Percentiles rank a stretch among this genome's conserved stretches.
These are phyloP conservation scores for Colletotrichum abscissum DNA, from an alignment of 2,329 filamentous ascomycete genomes.

Conservation along the genomic window DNA sequence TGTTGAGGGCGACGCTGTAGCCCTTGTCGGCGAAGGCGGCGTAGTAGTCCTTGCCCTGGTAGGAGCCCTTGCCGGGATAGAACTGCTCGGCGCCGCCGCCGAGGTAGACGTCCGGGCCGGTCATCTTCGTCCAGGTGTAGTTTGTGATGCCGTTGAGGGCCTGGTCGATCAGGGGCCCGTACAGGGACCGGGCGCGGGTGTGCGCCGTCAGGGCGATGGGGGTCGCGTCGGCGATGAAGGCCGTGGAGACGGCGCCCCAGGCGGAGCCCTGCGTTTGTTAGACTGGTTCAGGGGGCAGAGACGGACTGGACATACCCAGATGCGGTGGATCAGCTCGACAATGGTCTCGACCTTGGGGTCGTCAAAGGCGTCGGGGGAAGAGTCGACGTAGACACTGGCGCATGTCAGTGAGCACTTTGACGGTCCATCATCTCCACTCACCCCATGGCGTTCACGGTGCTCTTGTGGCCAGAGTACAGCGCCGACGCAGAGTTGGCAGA, in stretches of 20 bases:
- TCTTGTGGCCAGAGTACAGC: slow-evolving; percentile 86
- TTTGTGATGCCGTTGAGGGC: slow-evolving; percentile 81
- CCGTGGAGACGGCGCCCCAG: slow-evolving; percentile 80
- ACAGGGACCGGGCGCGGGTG: slow-evolving; percentile 75
- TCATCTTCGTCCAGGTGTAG: slow-evolving; percentile 82
- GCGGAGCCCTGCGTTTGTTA: slow-evolving; percentile 55
- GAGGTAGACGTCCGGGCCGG: slow-evolving; percentile 83
- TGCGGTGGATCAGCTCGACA: slow-evolving; percentile 79
- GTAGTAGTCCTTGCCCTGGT: slow-evolving; percentile 82
- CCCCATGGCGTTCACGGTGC: slow-evolving; percentile 83
- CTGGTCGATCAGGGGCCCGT: slow-evolving; percentile 79
- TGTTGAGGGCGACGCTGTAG: slow-evolving; percentile 80
- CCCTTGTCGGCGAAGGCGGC: slow-evolving; percentile 77
- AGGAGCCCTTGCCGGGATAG: slow-evolving; percentile 72
- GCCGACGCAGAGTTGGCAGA: slow-evolving; percentile 87
- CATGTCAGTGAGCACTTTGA: background rate
- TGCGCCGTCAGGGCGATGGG: slow-evolving; percentile 81
- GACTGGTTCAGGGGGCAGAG: background rate
- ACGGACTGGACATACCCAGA: slow-evolving; percentile 68
- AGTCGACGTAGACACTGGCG: slow-evolving; percentile 77
- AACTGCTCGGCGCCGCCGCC: slow-evolving; percentile 88
- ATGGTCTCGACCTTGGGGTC: slow-evolving; percentile 91
- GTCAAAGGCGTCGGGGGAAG: slow-evolving; percentile 77
- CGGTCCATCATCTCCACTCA: slow-evolving; percentile 42
- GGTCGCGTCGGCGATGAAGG: slow-evolving; percentile 84